Evolutionary conservation across 2,329 filamentous ascomycete species (phyloP).

Genomic region (Microcyclosporella mali): DNA sequence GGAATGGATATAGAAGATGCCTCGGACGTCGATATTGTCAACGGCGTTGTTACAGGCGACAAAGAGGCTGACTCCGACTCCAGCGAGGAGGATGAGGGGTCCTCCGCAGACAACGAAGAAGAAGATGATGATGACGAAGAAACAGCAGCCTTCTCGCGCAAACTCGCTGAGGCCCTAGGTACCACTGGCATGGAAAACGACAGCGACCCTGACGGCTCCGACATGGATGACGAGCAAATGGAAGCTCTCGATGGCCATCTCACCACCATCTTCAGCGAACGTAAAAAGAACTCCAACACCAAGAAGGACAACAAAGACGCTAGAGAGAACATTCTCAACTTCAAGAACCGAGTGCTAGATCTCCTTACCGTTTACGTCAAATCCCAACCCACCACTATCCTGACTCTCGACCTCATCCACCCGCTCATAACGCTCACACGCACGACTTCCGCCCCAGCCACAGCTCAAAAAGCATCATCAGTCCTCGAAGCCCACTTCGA

Average conservation of each 20-base stretch:
- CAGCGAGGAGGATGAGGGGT: conserved; percentile 23
- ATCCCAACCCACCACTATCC: conserved; percentile 61
- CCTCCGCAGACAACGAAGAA: conserved; percentile 20
- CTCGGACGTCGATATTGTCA: conserved; percentile 32
- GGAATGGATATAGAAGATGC: conserved; percentile 31
- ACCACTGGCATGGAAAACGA: conserved; percentile 56
- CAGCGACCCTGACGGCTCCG: conserved; percentile 57
- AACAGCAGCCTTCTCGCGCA: conserved; percentile 61
- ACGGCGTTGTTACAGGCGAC: conserved; percentile 20
- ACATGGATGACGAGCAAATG: conserved; percentile 97
- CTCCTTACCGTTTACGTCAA: conserved; percentile 79
- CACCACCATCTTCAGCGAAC: conserved; percentile 75
- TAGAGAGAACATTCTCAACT: conserved; percentile 81
- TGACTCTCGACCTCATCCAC: conserved; percentile 64
- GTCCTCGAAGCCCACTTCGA: conserved; percentile 68
- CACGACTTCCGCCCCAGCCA: conserved; percentile 67
- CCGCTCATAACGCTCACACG: conserved; percentile 72
- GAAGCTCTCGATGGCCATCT: conserved; percentile 78
- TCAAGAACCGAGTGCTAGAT: conserved; percentile 91
- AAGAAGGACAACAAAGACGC: conserved; percentile 84
- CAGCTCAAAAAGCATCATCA: conserved; percentile 66
- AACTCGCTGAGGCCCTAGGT: conserved; percentile 70
- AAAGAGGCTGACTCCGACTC: conserved; percentile 23
- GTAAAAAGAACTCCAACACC: conserved; percentile 56
- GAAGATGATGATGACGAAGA: conserved; percentile 42